Evolutionary conservation across 2,329 filamentous ascomycete species (phyloP), one percentile per base, ranked within the genome.

Genomic region (Diaporthe capsici): DNA sequence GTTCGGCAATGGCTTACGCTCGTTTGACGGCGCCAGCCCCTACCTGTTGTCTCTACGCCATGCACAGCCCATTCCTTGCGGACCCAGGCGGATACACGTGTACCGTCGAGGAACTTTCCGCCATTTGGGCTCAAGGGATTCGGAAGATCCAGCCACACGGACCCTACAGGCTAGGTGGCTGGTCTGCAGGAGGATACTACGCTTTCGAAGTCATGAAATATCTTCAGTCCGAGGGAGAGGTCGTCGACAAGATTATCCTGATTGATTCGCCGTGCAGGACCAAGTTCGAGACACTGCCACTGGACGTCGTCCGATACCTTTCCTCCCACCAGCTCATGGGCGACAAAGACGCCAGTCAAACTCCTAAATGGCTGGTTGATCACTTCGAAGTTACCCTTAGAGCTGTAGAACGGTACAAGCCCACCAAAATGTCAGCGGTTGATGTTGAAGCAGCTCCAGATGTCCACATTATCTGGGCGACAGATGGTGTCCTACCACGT

Each of bases 131-230:
- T 15, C 28, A 15, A 20, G 53, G 25, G 8, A 72, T 72, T 10
- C 70, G 44, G 51, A 47, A 55, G 31, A 58, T 73, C 10, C 77
- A 77, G 39, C 65, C 76, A 17, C 71, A 70, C 20, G 76, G 76
- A 6, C 75, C 77, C 5, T 78, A 77, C 31, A 60, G 57, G 5
- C 34, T 78, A 5, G 75, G 72, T 0, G 77, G 77, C 20, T 78
- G 75, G 75, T 78, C 77, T 22, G 76, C 76, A 37, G 77, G 77
- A 22, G 77, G 75, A 1, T 76, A 74, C 5, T 78, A 77, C 44
- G 76, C 77, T 2, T 78, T 73, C 42, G 77, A 78, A 44, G 53
- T 55, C 53, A 55, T 55, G 53, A 55, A 55, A 55, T 20, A 31
- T 20, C 20, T 55, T 25, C 53, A 55, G 20, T 31, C 53, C 4